Evolutionary conservation across 495 filamentous ascomycete species (phyloP).

Genomic region (Neurospora tetrasperma): DNA sequence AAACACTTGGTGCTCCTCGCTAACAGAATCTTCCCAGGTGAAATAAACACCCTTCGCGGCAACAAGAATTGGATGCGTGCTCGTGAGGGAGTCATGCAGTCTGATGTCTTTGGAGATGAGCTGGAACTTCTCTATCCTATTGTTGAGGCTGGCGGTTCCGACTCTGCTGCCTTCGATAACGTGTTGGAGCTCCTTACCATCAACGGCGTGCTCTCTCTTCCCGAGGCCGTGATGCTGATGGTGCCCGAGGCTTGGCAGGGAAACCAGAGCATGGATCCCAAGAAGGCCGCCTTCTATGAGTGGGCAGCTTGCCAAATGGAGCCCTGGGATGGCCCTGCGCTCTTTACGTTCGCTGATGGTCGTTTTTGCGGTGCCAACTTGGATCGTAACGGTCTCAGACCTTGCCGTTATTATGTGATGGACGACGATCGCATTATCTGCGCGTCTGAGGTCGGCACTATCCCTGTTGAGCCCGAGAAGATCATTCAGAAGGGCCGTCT

Average conservation of each 20-base stretch:
- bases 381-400: slow-evolving; percentile 94
- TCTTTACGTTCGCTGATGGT: slow-evolving; percentile 97
- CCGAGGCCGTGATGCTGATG: slow-evolving; percentile 98
- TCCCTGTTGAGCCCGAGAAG: slow-evolving; percentile 79
- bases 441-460: slow-evolving; percentile 95
- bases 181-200: slow-evolving; percentile 91
- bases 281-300: slow-evolving; percentile 97
- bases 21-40: slow-evolving; percentile 42
- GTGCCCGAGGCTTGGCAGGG: slow-evolving; percentile 99
- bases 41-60: slow-evolving; percentile 95
- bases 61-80: slow-evolving; percentile 99
- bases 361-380: slow-evolving; percentile 97
- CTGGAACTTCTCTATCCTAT: slow-evolving; percentile 89
- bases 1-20: slow-evolving; percentile 7
- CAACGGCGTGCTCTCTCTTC: slow-evolving; percentile 93
- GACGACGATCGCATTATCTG: slow-evolving; percentile 98
- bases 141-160: slow-evolving; percentile 93
- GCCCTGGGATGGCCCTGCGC: slow-evolving; percentile 95
- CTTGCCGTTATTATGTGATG: slow-evolving; percentile 96
- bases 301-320: slow-evolving; percentile 99
- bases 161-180: slow-evolving; percentile 98
- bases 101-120: slow-evolving; percentile 85
- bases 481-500: slow-evolving; percentile 92
- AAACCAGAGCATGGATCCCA: slow-evolving; percentile 82
- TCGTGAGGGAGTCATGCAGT: slow-evolving; percentile 91